Evolutionary conservation across 2,329 filamentous ascomycete species (phyloP), one percentile per base, ranked within the genome.

Genomic region (Stylonectria norvegica): DNA sequence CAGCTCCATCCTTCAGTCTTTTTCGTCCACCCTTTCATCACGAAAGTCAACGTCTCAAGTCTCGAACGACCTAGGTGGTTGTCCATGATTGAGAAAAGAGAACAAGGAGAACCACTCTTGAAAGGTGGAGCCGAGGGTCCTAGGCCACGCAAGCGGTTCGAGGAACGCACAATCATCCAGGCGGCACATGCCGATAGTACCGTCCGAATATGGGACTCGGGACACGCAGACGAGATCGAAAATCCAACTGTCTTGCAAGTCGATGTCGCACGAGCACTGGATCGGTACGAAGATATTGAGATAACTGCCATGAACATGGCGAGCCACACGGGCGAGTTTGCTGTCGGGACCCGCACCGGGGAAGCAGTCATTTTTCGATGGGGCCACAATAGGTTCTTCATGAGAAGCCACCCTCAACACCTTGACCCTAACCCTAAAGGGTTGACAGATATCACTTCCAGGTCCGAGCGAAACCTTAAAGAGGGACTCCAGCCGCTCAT

Each of bases 171-270:
- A 42, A 79, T 97, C 31, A 76, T 95, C 5, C 85, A 91, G 46
- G 88, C 87, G 4, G 85, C 89, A 0, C 91, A 98, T 62, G 89
- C 85, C 3, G 93, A 98, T 64, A 89, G 90, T 38, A 94, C 86
- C 0, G 73, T 98, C n/a, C 77, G 90, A 20, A 71, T 97, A 5
- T 98, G 90, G 89, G 93, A 98, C 64, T 80, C 85, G 15, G 93
- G 93, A 0, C 86, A 95, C 56, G 86, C 81, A 11, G 93, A 98
- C 58, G 88, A 96, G 56, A 86, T 98, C 36, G 93, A 98, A 63
- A 97, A 97, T 56, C 75, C 80, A 10, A 72, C 74, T 4, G 75
- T 88, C 38, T 69, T 97, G 17, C 91, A 98, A 66, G 81, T 95
- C 5, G 91, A 98, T 56, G 72, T 97, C 25, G 85, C 86, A 5